Evolutionary conservation across 2,329 filamentous ascomycete species (phyloP), one percentile per base, ranked within the genome.

Genomic region (Xylaria sp.): DNA sequence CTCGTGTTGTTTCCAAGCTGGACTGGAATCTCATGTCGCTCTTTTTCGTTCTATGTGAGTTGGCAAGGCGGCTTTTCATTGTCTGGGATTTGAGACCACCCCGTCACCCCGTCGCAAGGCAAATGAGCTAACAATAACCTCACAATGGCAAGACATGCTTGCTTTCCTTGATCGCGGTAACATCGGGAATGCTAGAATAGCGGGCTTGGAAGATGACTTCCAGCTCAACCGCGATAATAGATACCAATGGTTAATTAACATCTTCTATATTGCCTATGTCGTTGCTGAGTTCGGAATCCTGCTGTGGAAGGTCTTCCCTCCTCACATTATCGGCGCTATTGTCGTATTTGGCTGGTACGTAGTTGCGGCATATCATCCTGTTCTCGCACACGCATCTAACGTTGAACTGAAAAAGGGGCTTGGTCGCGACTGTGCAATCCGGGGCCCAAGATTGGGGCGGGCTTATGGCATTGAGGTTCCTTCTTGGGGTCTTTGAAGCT

Each of bases 381-480:
- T 47, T 38, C 13, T 17, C 29, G 3, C 23, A 37, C 15, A 54
- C 40, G 19, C 33, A 38, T 54, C 54, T 65, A 79, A 48, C 25
- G 47, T 84, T 89, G 62, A 91, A 93, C 9, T 78, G 88, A 88
- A 85, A 85, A 8, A 96, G 93, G 93, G 93, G 93, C 10, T 73
- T 93, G 7, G 79, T 90, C 13, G 91, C 92, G 1, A 92, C 90
- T 2, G 79, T 93, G 10, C 92, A 96, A 75, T 81, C 79, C 62
- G 79, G 85, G 54, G 86, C 81, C 37, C 87, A 81, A 19, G 90
- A 81, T 56, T 95, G 86, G 74, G 85, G 77, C 58, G 79, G 80
- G 58, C 78, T 88, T 54, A 76, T 89, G 27, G 76, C 80, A 29
- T 72, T 88, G 58, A 79, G 87, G 6, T 97, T 62, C 92, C 90